These are phyloP conservation scores for Diatrype stigma DNA, from an alignment of 2,329 filamentous ascomycete species.

Conservation along the genomic window DNA sequence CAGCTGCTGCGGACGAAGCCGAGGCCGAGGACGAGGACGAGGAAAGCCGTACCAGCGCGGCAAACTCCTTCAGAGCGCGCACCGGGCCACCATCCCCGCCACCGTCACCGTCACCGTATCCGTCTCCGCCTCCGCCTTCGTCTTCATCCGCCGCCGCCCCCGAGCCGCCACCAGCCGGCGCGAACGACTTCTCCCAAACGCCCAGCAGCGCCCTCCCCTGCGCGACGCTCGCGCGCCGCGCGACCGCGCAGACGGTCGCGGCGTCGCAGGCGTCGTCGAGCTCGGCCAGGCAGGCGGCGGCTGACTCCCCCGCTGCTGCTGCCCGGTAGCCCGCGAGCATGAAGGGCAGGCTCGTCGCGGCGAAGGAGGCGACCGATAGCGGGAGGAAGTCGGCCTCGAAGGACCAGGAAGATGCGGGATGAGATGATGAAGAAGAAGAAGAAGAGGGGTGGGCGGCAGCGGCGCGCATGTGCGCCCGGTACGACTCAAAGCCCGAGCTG, in stretches of 20 bases:
- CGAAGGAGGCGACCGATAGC: conserved; percentile 66
- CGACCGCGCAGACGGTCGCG: conserved; percentile 73
- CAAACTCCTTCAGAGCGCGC: conserved; percentile 24
- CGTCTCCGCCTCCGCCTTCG: too few species aligned
- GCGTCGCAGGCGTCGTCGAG: conserved; percentile 77
- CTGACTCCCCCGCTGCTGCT: conserved; percentile 11
- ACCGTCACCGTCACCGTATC: background rate
- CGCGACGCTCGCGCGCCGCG: conserved; percentile 67
- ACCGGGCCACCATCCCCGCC: conserved; percentile 11
- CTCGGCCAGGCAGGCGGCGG: conserved; percentile 44
- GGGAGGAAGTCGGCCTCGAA: conserved; percentile 62
- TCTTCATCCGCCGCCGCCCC: conserved; percentile 12
- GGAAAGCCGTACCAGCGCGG: background rate
- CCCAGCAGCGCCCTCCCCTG: conserved; percentile 72
- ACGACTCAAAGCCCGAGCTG: conserved; percentile 78
- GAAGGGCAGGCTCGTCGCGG: conserved; percentile 70
- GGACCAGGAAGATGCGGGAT: conserved; percentile 32
- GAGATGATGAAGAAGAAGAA: too few species aligned
- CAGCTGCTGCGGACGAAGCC: conserved; percentile 3
- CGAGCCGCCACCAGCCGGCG: conserved; percentile 29
- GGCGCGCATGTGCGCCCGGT: conserved; percentile 61
- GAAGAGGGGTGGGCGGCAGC: conserved; percentile 4
- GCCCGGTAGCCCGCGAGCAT: conserved; percentile 61
- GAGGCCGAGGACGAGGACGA: conserved; percentile 5
- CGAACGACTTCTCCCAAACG: conserved; percentile 72